A percentile compares a stretch with the other conserved stretches of the same genome.
Evolutionary conservation across 176 grass and related monocot species (phyloP).

Genomic region (Oryza nivara): DNA sequence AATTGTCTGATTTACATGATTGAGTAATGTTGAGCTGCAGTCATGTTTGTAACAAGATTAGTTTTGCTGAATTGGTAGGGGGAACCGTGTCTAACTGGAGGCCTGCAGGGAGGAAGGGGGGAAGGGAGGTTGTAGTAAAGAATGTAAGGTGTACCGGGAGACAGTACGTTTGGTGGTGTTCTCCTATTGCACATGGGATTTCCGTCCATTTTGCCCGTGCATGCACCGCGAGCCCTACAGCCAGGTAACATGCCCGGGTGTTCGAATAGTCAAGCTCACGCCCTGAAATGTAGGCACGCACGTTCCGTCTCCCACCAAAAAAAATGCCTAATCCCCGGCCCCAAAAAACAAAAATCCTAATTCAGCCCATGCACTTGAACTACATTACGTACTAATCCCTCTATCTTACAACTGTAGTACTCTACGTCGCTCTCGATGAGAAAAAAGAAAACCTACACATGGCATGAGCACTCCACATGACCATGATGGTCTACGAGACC

Average conservation of each 20-base stretch:
- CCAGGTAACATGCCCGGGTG: conserved; percentile 26
- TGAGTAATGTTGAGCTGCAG: neutral
- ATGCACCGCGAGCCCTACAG: neutral
- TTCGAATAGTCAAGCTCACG: neutral
- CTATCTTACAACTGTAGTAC: neutral
- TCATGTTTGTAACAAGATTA: neutral
- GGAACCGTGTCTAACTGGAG: neutral
- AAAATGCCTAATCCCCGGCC: neutral
- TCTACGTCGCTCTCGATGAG: neutral
- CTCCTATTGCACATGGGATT: neutral
- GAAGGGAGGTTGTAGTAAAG: too few relatives aligned
- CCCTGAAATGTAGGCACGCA: neutral
- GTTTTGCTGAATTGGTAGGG: neutral
- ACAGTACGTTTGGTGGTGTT: neutral
- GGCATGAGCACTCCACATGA: neutral
- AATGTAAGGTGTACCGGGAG: neutral
- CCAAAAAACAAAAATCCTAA: neutral
- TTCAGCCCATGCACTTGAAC: neutral
- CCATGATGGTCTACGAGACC: neutral
- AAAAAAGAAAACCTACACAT: neutral
- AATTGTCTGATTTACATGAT: too few relatives aligned
- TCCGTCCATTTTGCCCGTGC: neutral
- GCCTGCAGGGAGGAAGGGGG: neutral
- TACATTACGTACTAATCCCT: neutral
- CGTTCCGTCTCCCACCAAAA: neutral